These are phyloP conservation scores for Yarrowia sp. DNA, from an alignment of 805 yeast genomes.

Conservation along the genomic window DNA sequence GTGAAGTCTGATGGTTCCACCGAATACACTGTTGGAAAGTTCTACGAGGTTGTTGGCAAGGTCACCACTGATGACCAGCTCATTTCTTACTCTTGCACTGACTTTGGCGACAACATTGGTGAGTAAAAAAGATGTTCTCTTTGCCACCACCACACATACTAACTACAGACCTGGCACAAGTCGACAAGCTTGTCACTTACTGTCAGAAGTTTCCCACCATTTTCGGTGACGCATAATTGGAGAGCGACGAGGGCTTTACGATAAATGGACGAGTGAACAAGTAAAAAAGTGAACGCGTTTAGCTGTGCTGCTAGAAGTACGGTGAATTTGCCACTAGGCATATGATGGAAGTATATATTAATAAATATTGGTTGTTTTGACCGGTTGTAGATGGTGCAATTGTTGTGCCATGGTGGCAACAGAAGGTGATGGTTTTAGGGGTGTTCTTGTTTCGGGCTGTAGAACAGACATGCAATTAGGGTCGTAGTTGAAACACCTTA, in stretches of 20 bases:
- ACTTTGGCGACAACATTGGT: conserved; percentile 34
- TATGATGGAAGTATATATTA: conserved; percentile 11
- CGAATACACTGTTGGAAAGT: conserved; percentile 34
- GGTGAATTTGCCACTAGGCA: background rate
- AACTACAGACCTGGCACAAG: conserved; percentile 13
- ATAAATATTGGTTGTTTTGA: conserved; percentile 9
- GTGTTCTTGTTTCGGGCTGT: no score
- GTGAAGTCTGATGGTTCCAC: conserved; percentile 32
- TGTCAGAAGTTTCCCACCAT: conserved; percentile 4
- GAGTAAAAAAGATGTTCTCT: conserved; percentile 1
- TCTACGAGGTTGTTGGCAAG: conserved; percentile 40
- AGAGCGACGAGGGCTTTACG: background rate
- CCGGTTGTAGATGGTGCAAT: background rate
- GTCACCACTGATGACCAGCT: conserved; percentile 38
- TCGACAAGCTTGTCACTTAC: conserved; percentile 5
- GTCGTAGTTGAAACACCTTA: no score
- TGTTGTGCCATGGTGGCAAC: no score
- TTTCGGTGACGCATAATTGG: background rate
- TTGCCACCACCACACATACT: background rate
- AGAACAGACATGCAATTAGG: no score
- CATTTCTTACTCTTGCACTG: conserved; percentile 32
- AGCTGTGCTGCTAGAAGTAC: background rate
- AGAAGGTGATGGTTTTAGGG: no score
- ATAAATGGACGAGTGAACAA: no score
- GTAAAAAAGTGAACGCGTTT: no score